Conservation (phyloP, 108 stramenopile genomes). For the Pseudonitzschia delicatissima region DNA sequence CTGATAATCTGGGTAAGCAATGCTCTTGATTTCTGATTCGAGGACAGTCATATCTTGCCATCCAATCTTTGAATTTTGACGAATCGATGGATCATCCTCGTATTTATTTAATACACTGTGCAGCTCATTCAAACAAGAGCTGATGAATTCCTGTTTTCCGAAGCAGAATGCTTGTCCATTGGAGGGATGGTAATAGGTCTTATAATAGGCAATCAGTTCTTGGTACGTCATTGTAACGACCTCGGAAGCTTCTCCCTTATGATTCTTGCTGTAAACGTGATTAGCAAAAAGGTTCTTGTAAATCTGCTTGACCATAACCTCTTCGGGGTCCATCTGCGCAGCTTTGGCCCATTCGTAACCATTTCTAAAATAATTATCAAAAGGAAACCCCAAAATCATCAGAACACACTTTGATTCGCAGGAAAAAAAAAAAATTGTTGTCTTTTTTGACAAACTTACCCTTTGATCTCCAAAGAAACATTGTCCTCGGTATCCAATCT, state of each 20-base stretch:
- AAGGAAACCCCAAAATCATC: background rate
- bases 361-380: conserved; percentile 15
- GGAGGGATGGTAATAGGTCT: conserved; percentile 89
- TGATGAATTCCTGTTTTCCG: conserved; percentile 80
- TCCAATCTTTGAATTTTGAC: conserved; percentile 32
- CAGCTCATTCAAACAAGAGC: conserved; percentile 45
- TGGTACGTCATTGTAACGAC: conserved; percentile 82
- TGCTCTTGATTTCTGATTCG: conserved; percentile 28
- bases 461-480: conserved; percentile 58
- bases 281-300: conserved; percentile 86
- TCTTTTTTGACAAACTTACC: conserved; percentile 58
- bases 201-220: conserved; percentile 86
- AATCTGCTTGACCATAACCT: conserved; percentile 56
- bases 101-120: conserved; percentile 55
- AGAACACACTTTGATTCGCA: background rate
- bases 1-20: conserved; percentile 45
- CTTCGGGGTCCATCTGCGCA: conserved; percentile 85
- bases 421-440: background rate
- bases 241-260: conserved; percentile 84
- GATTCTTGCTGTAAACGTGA: conserved; percentile 77
- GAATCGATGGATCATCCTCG: conserved; percentile 34
- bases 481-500: conserved; percentile 72
- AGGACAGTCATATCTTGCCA: conserved; percentile 43
- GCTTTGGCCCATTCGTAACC: conserved; percentile 91
- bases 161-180: conserved; percentile 91